Percentiles rank a stretch among this genome's conserved stretches.
Conservation (phyloP, 352 stramenopile genomes). For the Phytophthora rubi region DNA sequence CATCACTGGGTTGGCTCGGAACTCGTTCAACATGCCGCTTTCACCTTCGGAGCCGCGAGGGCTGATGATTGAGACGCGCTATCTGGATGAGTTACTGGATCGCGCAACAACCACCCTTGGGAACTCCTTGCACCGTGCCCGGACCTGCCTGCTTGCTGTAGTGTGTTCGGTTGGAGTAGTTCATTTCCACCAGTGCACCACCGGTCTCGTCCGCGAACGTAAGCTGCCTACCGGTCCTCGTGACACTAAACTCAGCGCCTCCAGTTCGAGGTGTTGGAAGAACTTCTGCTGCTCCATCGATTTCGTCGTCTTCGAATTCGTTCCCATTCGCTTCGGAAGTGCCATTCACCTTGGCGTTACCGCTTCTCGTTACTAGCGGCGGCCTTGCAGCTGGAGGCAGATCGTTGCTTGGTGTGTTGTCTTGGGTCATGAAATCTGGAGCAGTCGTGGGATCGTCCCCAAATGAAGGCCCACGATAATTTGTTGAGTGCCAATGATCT, state of each 20-base stretch:
- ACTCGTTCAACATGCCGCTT: conserved; percentile 2
- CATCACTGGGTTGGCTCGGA: conserved; percentile 5
- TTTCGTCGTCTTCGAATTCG: conserved; percentile 25
- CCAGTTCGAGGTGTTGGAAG: conserved; percentile 17
- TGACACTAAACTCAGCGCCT: conserved; percentile 2
- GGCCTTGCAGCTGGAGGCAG: conserved; percentile 7
- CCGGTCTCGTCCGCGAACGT: conserved; percentile 75
- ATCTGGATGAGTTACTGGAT: conserved; percentile 19
- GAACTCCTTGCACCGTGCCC: conserved; percentile 37
- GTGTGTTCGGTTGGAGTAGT: conserved; percentile 75
- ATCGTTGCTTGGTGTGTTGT: conserved; percentile 1
- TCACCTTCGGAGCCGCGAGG: conserved; percentile 1
- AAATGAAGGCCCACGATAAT: conserved; percentile 18
- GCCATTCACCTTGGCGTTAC: conserved; percentile 31
- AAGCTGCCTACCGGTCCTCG: conserved; percentile 51
- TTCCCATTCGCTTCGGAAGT: conserved; percentile 13
- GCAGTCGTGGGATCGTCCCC: conserved; percentile 15
- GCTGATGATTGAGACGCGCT: conserved; percentile 5
- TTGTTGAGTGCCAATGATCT: not conserved
- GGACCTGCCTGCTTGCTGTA: conserved; percentile 77
- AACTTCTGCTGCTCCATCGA: conserved; percentile 24
- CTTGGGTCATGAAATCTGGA: conserved; percentile 23
- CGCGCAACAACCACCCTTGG: conserved; percentile 32
- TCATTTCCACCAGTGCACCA: conserved; percentile 64
- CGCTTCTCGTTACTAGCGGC: conserved; percentile 13